Evolutionary conservation across 2,329 filamentous ascomycete species (phyloP).

Genomic region (Cladosporium sp.): DNA sequence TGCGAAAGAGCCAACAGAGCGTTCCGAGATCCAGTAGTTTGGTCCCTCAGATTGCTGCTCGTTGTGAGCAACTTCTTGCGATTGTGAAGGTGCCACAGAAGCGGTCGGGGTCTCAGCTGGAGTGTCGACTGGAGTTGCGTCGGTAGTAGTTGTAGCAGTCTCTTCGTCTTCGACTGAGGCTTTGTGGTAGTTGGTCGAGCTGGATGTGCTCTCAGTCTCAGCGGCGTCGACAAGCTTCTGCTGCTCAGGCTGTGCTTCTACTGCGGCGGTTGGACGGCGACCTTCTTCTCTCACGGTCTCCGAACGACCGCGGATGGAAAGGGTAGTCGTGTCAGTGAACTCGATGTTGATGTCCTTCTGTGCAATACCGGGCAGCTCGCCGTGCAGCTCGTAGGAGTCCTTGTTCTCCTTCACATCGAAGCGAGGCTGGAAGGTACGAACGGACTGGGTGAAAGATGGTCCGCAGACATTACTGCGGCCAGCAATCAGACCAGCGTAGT

Average conservation of each 20-base stretch:
- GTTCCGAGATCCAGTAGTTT: slow-evolving; percentile 67
- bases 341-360: slow-evolving; percentile 76
- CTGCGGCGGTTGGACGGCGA: slow-evolving; percentile 51
- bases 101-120: slow-evolving; percentile 25
- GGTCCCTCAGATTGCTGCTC: slow-evolving; percentile 23
- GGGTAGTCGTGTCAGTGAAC: slow-evolving; percentile 74
- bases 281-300: slow-evolving; percentile 65
- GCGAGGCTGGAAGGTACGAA: slow-evolving; percentile 64
- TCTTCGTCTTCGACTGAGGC: slow-evolving; percentile 67
- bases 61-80: slow-evolving; percentile 40
- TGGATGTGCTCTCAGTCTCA: slow-evolving; percentile 30
- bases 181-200: slow-evolving; percentile 43
- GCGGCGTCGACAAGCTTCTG: slow-evolving; percentile 14
- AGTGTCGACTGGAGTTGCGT: slow-evolving; percentile 22
- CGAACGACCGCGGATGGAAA: slow-evolving; percentile 69
- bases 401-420: slow-evolving; percentile 76
- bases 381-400: slow-evolving; percentile 72
- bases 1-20: slow-evolving; percentile 61
- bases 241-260: slow-evolving; percentile 45
- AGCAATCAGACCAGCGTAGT: slow-evolving; percentile 43
- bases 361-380: slow-evolving; percentile 74
- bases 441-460: slow-evolving; percentile 8
- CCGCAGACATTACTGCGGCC: slow-evolving; percentile 28
- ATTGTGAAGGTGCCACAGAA: slow-evolving; percentile 34
- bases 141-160: slow-evolving; percentile 22